Percentiles rank a stretch among this genome's conserved stretches.
Conservation (phyloP, 352 stramenopile genomes). For the Pythium coloratum region DNA sequence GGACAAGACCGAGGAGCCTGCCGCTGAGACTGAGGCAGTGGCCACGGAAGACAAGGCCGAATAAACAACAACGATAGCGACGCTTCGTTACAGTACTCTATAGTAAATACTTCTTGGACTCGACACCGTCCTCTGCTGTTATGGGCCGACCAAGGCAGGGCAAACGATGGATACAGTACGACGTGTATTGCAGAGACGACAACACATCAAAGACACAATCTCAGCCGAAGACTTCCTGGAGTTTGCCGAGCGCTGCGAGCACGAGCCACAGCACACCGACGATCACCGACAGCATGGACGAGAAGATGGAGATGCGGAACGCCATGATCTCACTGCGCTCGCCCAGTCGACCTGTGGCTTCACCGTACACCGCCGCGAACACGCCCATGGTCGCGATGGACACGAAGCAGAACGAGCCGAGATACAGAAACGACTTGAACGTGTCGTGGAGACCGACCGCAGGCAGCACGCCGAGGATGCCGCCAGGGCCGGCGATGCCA, state of each 20-base stretch:
- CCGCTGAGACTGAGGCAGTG: constrained; percentile 17
- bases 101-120: constrained; percentile 14
- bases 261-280: constrained; percentile 85
- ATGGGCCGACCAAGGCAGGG: neutral
- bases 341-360: constrained; percentile 61
- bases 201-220: neutral
- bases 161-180: neutral
- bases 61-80: constrained; percentile 9
- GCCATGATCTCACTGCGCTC: constrained; percentile 74
- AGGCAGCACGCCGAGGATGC: constrained; percentile 88
- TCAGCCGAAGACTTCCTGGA: constrained; percentile 80
- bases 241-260: constrained; percentile 67
- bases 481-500: constrained; percentile 79
- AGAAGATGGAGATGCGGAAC: constrained; percentile 82
- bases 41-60: constrained; percentile 28
- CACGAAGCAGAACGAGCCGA: constrained; percentile 88
- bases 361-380: constrained; percentile 87
- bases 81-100: constrained; percentile 10
- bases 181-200: constrained; percentile 1
- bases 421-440: constrained; percentile 80
- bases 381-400: constrained; percentile 90
- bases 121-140: neutral
- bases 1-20: constrained; percentile 26
- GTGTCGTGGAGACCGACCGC: constrained; percentile 86
- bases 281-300: constrained; percentile 80